These are phyloP conservation scores for Pleurostoma richardsiae DNA, from an alignment of 2,329 filamentous ascomycete species.

Conservation along the genomic window DNA sequence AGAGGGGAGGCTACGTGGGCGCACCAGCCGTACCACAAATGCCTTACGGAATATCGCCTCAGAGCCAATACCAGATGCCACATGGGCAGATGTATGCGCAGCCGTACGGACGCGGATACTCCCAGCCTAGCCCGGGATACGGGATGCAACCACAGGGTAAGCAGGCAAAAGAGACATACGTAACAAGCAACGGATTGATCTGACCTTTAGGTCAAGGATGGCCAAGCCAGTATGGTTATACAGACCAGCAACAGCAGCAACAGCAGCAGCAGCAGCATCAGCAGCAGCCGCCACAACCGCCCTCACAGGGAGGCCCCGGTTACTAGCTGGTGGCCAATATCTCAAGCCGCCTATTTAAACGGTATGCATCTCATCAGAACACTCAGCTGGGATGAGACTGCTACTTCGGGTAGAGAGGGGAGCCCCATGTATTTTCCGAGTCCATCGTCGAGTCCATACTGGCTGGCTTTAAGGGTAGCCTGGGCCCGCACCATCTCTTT, in stretches of 20 bases:
- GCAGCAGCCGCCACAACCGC: conserved; percentile 28
- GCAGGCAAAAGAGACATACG: background rate
- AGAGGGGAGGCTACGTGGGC: conserved; percentile 28
- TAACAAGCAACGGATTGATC: too few species aligned
- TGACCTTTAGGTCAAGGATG: too few species aligned
- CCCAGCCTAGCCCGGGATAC: conserved; percentile 29
- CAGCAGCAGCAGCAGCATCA: conserved; percentile 30
- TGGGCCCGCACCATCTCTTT: too few species aligned
- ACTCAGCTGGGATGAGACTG: too few species aligned
- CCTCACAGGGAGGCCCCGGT: conserved; percentile 15
- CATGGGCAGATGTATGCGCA: conserved; percentile 29
- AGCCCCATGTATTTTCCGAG: too few species aligned
- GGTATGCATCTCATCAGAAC: too few species aligned
- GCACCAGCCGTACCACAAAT: conserved; percentile 27
- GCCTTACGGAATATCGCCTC: conserved; percentile 26
- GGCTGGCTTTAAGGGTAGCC: too few species aligned
- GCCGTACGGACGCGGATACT: conserved; percentile 36
- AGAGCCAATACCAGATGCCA: conserved; percentile 28
- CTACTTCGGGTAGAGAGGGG: too few species aligned
- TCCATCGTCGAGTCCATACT: too few species aligned
- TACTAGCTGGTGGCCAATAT: conserved; percentile 25
- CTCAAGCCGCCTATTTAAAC: too few species aligned
- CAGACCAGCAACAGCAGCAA: conserved; percentile 26
- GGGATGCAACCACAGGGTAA: conserved; percentile 32
- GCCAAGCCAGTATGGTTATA: conserved; percentile 38